Conservation (phyloP, 345 rosid species). For the Trapa incisa region DNA sequence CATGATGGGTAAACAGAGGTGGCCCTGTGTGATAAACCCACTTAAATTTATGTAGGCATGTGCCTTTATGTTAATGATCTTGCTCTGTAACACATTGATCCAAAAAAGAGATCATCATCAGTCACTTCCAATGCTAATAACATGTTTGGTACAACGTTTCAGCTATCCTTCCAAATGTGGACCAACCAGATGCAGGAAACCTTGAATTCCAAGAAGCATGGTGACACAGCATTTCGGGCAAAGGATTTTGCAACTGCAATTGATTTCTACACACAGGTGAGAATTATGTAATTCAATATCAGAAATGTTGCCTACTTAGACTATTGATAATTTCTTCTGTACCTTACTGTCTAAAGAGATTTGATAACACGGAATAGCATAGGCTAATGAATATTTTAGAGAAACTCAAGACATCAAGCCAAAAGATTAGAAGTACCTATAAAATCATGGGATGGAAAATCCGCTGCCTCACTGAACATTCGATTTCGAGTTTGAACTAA, state of each 20-base stretch:
- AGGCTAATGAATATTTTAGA: not conserved
- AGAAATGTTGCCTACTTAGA: not conserved
- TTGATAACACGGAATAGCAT: not conserved
- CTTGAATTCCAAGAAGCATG: conserved; percentile 73
- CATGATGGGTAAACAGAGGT: not conserved
- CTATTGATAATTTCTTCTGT: not conserved
- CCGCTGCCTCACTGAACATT: not conserved
- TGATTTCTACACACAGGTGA: conserved; percentile 69
- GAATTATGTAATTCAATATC: not conserved
- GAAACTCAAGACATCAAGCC: not conserved
- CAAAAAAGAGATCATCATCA: not conserved
- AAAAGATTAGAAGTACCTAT: not conserved
- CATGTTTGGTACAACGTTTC: conserved; percentile 9
- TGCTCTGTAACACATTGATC: too few species aligned
- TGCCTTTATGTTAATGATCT: not conserved
- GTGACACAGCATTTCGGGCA: conserved; percentile 81
- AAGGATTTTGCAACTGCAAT: conserved; percentile 70
- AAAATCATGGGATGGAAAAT: not conserved
- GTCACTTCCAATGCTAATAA: conserved; percentile 3
- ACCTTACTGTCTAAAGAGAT: not conserved
- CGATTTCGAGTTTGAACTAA: not conserved
- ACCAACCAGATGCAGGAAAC: conserved; percentile 92
- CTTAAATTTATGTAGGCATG: not conserved
- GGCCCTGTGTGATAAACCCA: not conserved
- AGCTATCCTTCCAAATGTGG: conserved; percentile 99